Evolutionary conservation across 257 asterid genomes (phyloP).

Genomic region (Solanum corneliomulleri): DNA sequence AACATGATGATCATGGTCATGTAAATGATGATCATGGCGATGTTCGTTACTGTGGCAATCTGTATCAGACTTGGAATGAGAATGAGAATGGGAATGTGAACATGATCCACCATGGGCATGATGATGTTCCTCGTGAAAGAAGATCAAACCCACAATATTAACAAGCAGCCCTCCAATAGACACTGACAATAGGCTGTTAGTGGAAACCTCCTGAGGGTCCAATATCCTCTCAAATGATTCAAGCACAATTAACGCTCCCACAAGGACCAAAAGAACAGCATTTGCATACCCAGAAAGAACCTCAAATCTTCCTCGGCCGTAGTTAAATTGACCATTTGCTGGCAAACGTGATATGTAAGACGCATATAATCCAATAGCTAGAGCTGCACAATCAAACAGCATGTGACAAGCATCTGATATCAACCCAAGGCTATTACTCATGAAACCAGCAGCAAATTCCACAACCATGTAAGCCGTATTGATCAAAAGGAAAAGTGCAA

Average conservation of each 20-base stretch:
- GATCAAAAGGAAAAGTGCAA: slow-evolving; percentile 78
- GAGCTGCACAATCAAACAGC: slow-evolving; percentile 98
- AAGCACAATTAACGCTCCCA: slow-evolving; percentile 73
- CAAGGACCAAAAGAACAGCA: slow-evolving; percentile 86
- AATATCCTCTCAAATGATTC: slow-evolving; percentile 89
- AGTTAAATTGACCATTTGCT: slow-evolving; percentile 69
- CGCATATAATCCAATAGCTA: slow-evolving; percentile 89
- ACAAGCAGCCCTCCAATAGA: slow-evolving; percentile 92
- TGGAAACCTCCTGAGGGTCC: slow-evolving; percentile 95
- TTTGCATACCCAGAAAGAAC: slow-evolving; percentile 87
- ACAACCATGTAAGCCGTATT: slow-evolving; percentile 92
- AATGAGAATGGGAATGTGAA: slow-evolving; percentile 54
- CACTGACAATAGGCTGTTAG: slow-evolving; percentile 63
- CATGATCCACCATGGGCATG: slow-evolving; percentile 95
- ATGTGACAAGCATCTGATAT: slow-evolving; percentile 98
- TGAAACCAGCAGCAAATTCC: slow-evolving; percentile 83
- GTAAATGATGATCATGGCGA: slow-evolving; percentile 6
- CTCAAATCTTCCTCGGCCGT: slow-evolving; percentile 98
- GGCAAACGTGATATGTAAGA: slow-evolving; percentile 91
- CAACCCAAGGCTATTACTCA: slow-evolving; percentile 98
- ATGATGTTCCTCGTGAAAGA: slow-evolving; percentile 99
- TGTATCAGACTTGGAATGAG: slow-evolving; percentile 10
- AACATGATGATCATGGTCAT: slow-evolving; percentile 11
- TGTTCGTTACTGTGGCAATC: neutral
- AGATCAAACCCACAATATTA: slow-evolving; percentile 72